Conservation (phyloP, 495 filamentous ascomycete species). For the Chaetomium cochliodes region DNA sequence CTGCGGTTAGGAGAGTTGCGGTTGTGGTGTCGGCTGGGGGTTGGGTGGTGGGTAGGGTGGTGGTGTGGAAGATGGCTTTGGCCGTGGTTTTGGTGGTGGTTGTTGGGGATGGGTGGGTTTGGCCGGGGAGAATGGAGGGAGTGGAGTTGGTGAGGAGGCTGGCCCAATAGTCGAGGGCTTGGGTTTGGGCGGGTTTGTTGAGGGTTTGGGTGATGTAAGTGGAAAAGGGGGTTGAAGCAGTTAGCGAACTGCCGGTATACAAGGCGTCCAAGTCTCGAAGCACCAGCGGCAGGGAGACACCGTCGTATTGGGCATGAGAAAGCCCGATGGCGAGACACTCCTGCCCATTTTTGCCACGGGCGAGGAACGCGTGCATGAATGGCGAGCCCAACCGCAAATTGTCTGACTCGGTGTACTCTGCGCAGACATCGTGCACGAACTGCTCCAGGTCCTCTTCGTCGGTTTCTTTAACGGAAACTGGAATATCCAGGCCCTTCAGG, state of each 20-base stretch:
- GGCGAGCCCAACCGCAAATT: slow-evolving; percentile 53
- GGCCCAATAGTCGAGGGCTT: slow-evolving; percentile 56
- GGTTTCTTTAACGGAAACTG: slow-evolving; percentile 49
- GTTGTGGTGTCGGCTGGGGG: slow-evolving; percentile 54
- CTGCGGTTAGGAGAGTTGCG: slow-evolving; percentile 57
- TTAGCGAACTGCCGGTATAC: slow-evolving; percentile 30
- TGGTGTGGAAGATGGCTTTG: slow-evolving; percentile 18
- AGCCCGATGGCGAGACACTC: slow-evolving; percentile 64
- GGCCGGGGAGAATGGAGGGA: slow-evolving; percentile 46
- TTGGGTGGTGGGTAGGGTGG: slow-evolving; percentile 26
- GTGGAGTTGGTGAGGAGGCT: slow-evolving; percentile 53
- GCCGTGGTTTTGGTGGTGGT: slow-evolving; percentile 23
- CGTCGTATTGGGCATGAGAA: slow-evolving; percentile 75
- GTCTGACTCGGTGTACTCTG: slow-evolving; percentile 52
- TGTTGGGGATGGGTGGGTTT: slow-evolving; percentile 14
- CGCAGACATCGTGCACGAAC: slow-evolving; percentile 49
- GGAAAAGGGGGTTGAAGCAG: slow-evolving; percentile 57
- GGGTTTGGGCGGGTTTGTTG: slow-evolving; percentile 27
- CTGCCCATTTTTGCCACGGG: slow-evolving; percentile 46
- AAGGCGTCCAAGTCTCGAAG: slow-evolving; percentile 47
- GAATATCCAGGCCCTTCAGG: slow-evolving; percentile 53
- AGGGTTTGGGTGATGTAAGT: slow-evolving; percentile 55
- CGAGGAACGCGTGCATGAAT: slow-evolving; percentile 61
- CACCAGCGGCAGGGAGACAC: slow-evolving; percentile 63
- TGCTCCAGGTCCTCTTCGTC: slow-evolving; percentile 27